These are phyloP conservation scores for Phytophthora fragariaefolia DNA, from an alignment of 352 stramenopile species.

Conservation along the genomic window DNA sequence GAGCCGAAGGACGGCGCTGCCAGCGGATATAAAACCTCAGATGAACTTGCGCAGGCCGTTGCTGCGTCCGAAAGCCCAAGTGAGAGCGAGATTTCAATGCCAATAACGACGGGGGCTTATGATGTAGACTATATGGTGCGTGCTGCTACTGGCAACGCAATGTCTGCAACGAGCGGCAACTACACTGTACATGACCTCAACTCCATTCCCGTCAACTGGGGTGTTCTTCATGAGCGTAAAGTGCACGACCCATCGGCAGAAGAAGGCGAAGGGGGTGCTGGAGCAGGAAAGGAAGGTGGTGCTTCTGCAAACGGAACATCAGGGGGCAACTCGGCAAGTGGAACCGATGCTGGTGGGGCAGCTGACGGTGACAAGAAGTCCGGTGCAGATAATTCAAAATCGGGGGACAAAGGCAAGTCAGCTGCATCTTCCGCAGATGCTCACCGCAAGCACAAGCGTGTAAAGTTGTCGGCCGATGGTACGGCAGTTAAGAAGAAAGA, in stretches of 20 bases:
- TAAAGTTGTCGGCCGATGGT: conserved; percentile 46
- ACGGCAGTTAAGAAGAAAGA: conserved; percentile 53
- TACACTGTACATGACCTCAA: conserved; percentile 73
- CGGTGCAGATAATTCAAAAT: conserved; percentile 38
- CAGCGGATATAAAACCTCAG: conserved; percentile 55
- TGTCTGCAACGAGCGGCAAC: conserved; percentile 30
- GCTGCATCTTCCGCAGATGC: conserved; percentile 36
- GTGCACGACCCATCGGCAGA: conserved; percentile 45
- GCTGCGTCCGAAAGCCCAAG: conserved; percentile 56
- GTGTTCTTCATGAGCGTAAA: conserved; percentile 68
- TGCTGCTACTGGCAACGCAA: conserved; percentile 41
- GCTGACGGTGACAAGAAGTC: conserved; percentile 59
- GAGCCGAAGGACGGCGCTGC: conserved; percentile 38
- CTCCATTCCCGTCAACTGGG: conserved; percentile 72
- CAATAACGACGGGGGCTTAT: conserved; percentile 68
- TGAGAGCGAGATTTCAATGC: conserved; percentile 73
- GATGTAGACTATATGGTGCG: conserved; percentile 81
- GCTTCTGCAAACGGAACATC: conserved; percentile 35
- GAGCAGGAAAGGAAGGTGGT: conserved; percentile 24
- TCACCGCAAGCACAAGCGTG: conserved; percentile 69
- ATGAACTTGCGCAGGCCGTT: conserved; percentile 67
- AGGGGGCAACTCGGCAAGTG: conserved; percentile 20
- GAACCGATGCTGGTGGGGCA: conserved; percentile 13
- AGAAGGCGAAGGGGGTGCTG: conserved; percentile 29
- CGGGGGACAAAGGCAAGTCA: conserved; percentile 48